Conservation (phyloP, 139 green algal species). For the Coccomyxa sp. region DNA sequence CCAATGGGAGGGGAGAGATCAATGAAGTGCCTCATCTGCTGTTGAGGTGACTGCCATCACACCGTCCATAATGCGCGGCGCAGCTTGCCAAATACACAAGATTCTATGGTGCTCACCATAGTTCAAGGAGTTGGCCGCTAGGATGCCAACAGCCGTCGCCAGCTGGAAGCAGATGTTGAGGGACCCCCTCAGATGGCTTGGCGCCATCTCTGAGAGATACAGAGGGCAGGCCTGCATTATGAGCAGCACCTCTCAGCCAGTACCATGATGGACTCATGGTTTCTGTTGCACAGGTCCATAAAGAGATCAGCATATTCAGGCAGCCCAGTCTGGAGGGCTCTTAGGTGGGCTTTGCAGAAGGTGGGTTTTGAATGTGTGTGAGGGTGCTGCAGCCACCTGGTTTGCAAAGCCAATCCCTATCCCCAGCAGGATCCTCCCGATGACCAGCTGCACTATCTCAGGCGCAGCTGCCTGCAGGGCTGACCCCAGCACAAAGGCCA, state of each 20-base stretch:
- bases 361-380: neutral
- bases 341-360: too few relatives aligned
- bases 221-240: slow-evolving; percentile 7
- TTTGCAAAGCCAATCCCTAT: neutral
- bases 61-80: too few relatives aligned
- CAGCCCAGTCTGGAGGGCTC: neutral
- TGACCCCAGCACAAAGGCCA: neutral
- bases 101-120: slow-evolving; percentile 13
- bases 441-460: neutral
- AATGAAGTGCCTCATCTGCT: too few relatives aligned
- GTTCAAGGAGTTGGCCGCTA: slow-evolving; percentile 36
- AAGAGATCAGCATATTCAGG: neutral
- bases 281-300: neutral
- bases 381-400: neutral
- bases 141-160: slow-evolving; percentile 20
- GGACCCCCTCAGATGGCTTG: neutral
- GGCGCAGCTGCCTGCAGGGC: neutral
- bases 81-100: slow-evolving; percentile 29
- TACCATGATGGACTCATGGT: neutral
- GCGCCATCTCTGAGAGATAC: slow-evolving; percentile 33
- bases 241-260: neutral
- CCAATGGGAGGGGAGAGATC: too few relatives aligned
- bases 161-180: slow-evolving; percentile 12
- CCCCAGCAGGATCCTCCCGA: neutral
- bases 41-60: too few relatives aligned